Conservation (phyloP, 192 early-diverging fungal species). For the Irineochytrium annulatum region DNA sequence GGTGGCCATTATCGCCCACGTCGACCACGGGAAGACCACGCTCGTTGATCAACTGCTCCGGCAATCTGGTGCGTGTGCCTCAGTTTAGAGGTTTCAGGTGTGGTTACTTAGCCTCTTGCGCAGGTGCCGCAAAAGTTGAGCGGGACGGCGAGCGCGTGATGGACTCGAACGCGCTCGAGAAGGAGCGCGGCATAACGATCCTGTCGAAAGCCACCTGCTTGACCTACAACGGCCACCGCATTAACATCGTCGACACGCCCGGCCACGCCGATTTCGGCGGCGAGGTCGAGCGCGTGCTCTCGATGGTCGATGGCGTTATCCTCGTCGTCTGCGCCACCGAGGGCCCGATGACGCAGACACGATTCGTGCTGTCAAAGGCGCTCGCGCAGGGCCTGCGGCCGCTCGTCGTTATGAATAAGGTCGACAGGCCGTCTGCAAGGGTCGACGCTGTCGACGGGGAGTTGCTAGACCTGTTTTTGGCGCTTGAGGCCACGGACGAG, state of each 20-base stretch:
- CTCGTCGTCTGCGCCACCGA: constrained; percentile 83
- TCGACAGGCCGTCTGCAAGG: constrained; percentile 71
- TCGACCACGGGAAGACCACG: constrained; percentile 83
- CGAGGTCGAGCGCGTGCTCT: constrained; percentile 82
- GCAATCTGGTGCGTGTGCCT: constrained; percentile 47
- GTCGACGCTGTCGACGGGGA: constrained; percentile 75
- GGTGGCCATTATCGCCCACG: constrained; percentile 77
- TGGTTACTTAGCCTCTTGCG: not conserved
- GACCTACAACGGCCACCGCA: constrained; percentile 66
- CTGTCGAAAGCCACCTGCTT: constrained; percentile 78
- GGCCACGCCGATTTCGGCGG: constrained; percentile 39
- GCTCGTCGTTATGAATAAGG: constrained; percentile 81
- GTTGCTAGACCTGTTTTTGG: constrained; percentile 75
- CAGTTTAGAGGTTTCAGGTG: not conserved
- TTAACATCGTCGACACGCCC: constrained; percentile 89
- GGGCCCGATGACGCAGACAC: constrained; percentile 87
- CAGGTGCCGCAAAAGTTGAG: constrained; percentile 42
- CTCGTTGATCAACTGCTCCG: constrained; percentile 59
- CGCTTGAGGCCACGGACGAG: constrained; percentile 72
- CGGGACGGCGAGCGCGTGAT: constrained; percentile 70
- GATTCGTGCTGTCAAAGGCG: constrained; percentile 82
- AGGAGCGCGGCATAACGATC: constrained; percentile 87
- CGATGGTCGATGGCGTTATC: constrained; percentile 85
- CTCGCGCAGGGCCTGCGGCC: constrained; percentile 64
- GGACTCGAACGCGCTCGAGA: constrained; percentile 77